These are phyloP conservation scores for Umbelopsis sp. DNA, from an alignment of 192 early-diverging fungal species.

Conservation along the genomic window DNA sequence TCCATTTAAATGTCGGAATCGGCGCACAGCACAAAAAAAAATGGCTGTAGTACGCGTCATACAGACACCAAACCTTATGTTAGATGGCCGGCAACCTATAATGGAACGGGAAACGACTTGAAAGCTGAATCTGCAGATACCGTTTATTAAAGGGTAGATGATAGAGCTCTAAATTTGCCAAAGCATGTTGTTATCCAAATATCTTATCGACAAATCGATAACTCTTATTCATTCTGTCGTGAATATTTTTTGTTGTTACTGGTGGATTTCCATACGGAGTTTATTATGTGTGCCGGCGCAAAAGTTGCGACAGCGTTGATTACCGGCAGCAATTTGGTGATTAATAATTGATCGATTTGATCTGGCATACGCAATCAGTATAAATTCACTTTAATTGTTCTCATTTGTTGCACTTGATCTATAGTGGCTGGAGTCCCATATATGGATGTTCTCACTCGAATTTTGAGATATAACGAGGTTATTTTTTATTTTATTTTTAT, in stretches of 20 bases:
- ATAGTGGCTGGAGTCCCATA: slow-evolving; percentile 1
- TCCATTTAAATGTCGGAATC: slow-evolving; percentile 1
- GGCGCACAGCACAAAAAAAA: background rate
- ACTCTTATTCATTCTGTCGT: background rate
- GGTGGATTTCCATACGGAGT: background rate
- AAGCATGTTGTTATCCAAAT: slow-evolving; percentile 1
- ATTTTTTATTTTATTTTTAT: no score
- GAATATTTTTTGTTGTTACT: slow-evolving; percentile 1
- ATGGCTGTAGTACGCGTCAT: background rate
- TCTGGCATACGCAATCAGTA: slow-evolving; percentile 8
- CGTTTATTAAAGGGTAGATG: background rate
- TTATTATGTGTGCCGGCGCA: slow-evolving; percentile 1
- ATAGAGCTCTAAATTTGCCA: slow-evolving; percentile 5
- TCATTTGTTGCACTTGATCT: slow-evolving; percentile 7
- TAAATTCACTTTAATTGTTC: background rate
- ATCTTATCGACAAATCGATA: slow-evolving; percentile 4
- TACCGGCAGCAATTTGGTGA: background rate
- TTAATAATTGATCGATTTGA: slow-evolving; percentile 7
- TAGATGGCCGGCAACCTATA: background rate
- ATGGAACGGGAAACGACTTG: background rate
- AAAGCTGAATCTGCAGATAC: slow-evolving; percentile 3
- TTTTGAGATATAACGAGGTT: slow-evolving; percentile 1
- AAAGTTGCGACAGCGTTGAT: background rate
- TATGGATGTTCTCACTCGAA: slow-evolving; percentile 5
- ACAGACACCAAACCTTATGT: slow-evolving; percentile 10